Base-by-base conservation (phyloP, 805 yeast genomes). In the Candida morakotiae region DNA sequence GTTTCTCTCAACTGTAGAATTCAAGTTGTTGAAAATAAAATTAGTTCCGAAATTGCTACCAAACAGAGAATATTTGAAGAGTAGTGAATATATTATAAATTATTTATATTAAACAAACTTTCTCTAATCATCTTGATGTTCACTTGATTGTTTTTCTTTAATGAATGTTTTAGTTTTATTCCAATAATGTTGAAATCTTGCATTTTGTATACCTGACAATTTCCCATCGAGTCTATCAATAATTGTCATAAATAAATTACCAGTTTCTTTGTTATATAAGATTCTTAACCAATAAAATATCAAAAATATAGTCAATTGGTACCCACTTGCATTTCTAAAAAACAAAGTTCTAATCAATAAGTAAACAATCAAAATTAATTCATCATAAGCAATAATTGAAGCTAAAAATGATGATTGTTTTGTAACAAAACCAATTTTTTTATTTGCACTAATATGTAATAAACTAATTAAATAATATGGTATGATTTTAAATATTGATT, bases 201-300 rank as follows among this genome's bases (percentile, higher is more conserved):
- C 64, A 49, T 76, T 75, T 56, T 74, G 70, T 38, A 67, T 52
- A 16, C 57, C 60, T 3, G 65, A 39, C 29, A 74, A 52, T 31
- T 56, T 51, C 11, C 65, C 62, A 49, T 76, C 81, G 26, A 74
- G 47, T 43, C 64, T 66, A 15, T 57, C 58, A 25, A 75, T 46
- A 32, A 73, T 38, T 11, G 69, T 56, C 31, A 52, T 59, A 40
- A 76, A 56, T 46, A 75, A 62, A 39, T 55, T 61, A 36, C 69
- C 62, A 3, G 78, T 71, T 42, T 67, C 68, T 41, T 63, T 64
- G 54, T 67, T 69, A 52, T 69, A 81, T 44, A 83, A 73, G 37
- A 84, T 56, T 60, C 87, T 73, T 46, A 84, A 61, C 88, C 91
- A 83, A 62, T 77, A 80, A 53, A 84, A 77, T 40, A 71, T 55